Conservation (phyloP, 345 rosid species). For the Sisymbrium altissimum region DNA sequence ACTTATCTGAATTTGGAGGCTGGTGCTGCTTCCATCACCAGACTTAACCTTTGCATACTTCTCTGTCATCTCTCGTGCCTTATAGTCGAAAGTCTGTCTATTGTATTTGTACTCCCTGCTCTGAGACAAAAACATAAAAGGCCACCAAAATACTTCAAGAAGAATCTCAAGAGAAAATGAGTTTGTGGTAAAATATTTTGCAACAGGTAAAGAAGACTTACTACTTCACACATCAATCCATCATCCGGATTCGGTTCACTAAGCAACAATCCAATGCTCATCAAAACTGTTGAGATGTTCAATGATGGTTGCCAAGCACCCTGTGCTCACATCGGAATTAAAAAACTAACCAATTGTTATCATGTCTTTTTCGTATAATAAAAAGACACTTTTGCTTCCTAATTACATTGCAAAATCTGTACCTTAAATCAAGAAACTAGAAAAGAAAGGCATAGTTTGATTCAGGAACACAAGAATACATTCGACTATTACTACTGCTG, state of each 20-base stretch:
- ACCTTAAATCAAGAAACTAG: not conserved
- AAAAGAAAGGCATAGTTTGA: too few relatives aligned
- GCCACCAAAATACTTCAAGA: not conserved
- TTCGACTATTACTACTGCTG: not conserved
- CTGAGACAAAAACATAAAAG: slow-evolving; percentile 36
- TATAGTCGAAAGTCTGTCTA: slow-evolving; percentile 62
- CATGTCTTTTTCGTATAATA: not conserved
- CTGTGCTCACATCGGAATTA: slow-evolving; percentile 39
- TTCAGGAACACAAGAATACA: too few relatives aligned
- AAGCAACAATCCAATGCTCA: slow-evolving; percentile 63
- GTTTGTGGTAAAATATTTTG: not conserved
- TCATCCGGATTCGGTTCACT: slow-evolving; percentile 87
- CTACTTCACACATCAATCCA: slow-evolving; percentile 79
- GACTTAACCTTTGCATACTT: slow-evolving; percentile 52
- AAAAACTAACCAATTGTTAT: slow-evolving; percentile 2
- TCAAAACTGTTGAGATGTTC: slow-evolving; percentile 75
- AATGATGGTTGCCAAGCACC: slow-evolving; percentile 92
- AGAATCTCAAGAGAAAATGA: not conserved
- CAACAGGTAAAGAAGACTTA: slow-evolving; percentile 31
- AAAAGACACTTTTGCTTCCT: not conserved
- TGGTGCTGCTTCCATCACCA: slow-evolving; percentile 32
- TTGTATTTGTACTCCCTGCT: slow-evolving; percentile 82
- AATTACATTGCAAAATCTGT: not conserved
- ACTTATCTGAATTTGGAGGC: slow-evolving; percentile 28
- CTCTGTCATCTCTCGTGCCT: slow-evolving; percentile 67